phyloP scores from a whole-genome alignment of 345 rosid genomes.

The Eucalyptus marginata region DNA sequence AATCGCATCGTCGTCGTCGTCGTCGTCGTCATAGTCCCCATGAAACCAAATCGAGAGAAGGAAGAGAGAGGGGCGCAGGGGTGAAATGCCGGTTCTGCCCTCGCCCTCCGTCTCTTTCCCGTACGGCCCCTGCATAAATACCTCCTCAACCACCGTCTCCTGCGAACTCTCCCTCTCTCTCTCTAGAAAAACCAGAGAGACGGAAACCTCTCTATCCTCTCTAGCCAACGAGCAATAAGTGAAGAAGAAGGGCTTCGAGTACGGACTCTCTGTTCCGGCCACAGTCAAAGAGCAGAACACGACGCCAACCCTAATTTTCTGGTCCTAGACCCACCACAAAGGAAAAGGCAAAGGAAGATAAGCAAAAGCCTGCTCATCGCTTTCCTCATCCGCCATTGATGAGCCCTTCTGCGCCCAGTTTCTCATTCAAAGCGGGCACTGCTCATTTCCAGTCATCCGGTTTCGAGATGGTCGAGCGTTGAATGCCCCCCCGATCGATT shows the following conservation, averaged over 20 bases:
- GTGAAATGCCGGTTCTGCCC: background rate
- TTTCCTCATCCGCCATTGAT: background rate
- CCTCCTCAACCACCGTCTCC: slow-evolving; percentile 13
- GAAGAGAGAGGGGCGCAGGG: background rate
- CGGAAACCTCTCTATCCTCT: background rate
- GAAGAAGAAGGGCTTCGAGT: background rate
- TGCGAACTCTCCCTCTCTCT: background rate
- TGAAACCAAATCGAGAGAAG: background rate
- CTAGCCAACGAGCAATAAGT: background rate
- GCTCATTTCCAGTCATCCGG: background rate
- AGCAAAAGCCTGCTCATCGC: background rate
- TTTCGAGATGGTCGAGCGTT: background rate
- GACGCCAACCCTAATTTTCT: background rate
- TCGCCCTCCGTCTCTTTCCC: background rate
- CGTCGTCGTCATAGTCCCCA: background rate
- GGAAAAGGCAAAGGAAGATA: background rate
- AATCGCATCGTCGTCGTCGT: background rate
- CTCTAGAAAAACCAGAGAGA: background rate
- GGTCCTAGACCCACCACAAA: background rate
- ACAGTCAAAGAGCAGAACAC: background rate
- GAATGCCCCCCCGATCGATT: background rate
- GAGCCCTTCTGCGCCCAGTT: background rate
- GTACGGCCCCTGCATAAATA: slow-evolving; percentile 20
- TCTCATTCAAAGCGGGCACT: background rate
- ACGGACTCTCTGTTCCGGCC: background rate